Percentiles rank a stretch among this genome's conserved stretches.
These are phyloP conservation scores for Rhodomyrtus psidioides DNA, from an alignment of 441 rosid species.

Conservation along the genomic window DNA sequence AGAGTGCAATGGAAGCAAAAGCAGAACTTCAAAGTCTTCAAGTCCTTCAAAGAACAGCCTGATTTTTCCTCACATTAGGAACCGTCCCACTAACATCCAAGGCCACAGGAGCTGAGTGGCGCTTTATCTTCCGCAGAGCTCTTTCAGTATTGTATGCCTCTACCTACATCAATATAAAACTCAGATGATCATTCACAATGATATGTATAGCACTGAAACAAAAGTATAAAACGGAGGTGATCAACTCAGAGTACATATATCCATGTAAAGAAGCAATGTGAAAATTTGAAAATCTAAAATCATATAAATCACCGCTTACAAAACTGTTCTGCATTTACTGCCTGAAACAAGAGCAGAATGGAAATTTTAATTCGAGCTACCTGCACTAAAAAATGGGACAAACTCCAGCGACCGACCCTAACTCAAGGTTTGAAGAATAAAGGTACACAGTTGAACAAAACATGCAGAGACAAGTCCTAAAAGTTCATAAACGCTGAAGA, in stretches of 20 bases:
- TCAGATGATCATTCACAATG: background rate
- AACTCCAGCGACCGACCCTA: background rate
- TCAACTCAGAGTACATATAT: background rate
- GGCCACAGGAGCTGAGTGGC: slow-evolving; percentile 29
- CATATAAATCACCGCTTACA: background rate
- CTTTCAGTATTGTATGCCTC: slow-evolving; percentile 47
- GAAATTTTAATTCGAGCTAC: background rate
- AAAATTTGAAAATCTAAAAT: background rate
- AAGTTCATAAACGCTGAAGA: background rate
- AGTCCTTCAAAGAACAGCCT: no score
- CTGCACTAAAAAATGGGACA: background rate
- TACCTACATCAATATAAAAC: slow-evolving; percentile 23
- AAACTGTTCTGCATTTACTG: background rate
- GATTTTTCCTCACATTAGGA: slow-evolving; percentile 8
- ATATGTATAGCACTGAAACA: background rate
- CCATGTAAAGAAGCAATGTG: background rate
- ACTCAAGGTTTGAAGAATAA: background rate
- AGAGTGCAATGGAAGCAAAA: no score
- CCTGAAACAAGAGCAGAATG: background rate
- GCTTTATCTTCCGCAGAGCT: slow-evolving; percentile 44
- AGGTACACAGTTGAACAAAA: background rate
- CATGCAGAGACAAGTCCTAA: background rate
- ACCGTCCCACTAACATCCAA: slow-evolving; percentile 6
- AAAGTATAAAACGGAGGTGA: background rate
- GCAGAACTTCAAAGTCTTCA: no score